Conservation (phyloP, 345 rosid genomes). For the Eucalyptus regnans region DNA sequence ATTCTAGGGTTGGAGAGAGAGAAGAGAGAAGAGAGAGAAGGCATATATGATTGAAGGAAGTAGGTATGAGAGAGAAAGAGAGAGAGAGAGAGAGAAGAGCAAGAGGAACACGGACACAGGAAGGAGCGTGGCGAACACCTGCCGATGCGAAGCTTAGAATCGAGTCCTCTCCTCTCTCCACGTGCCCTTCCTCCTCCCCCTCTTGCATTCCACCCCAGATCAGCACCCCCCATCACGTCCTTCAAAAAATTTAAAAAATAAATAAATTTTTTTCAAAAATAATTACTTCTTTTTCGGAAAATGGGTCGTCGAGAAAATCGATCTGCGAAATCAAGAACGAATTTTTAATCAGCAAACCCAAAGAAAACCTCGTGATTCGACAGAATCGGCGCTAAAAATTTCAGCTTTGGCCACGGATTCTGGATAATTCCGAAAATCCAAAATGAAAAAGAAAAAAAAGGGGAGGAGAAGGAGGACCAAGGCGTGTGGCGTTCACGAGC, state of each 20-base stretch:
- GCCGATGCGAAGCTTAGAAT: conserved; percentile 5
- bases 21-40: not conserved
- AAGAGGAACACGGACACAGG: not conserved
- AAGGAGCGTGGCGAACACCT: conserved; percentile 47
- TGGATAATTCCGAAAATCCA: not conserved
- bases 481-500: conserved; percentile 1
- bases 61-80: not conserved
- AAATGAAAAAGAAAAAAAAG: not conserved
- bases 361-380: not conserved
- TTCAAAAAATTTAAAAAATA: no score
- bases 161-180: conserved; percentile 16
- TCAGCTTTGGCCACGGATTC: not conserved
- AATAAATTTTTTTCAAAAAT: not conserved
- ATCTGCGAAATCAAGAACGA: not conserved
- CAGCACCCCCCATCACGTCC: not conserved
- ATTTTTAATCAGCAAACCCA: not conserved
- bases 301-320: not conserved
- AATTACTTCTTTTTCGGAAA: not conserved
- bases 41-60: not conserved
- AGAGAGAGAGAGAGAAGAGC: not conserved
- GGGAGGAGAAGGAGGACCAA: not conserved
- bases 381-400: not conserved
- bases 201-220: not conserved
- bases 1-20: not conserved
- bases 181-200: conserved; percentile 5